phyloP scores from a whole-genome alignment of 768 basidiomycete genomes.

The Lactarius quietus region DNA sequence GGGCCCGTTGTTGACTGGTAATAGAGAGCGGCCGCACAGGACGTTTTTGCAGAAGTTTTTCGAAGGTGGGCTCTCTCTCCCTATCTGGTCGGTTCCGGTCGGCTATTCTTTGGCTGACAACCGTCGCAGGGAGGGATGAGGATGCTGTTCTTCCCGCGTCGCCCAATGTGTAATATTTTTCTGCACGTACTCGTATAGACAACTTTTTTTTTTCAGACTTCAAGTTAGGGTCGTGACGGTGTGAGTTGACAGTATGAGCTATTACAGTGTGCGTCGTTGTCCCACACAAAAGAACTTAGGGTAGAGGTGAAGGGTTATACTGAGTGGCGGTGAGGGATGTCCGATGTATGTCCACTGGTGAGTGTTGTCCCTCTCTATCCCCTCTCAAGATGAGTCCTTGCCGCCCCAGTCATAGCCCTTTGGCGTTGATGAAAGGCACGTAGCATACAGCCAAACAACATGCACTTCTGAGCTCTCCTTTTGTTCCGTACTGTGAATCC shows the following conservation, averaged over 20 bases:
- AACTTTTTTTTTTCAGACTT: slow-evolving; percentile 16
- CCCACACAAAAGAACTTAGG: background rate
- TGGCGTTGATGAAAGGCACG: slow-evolving; percentile 26
- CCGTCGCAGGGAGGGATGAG: slow-evolving; percentile 64
- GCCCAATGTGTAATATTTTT: slow-evolving; percentile 23
- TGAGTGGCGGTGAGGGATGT: background rate
- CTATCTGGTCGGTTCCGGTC: background rate
- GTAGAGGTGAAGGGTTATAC: background rate
- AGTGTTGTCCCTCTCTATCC: background rate
- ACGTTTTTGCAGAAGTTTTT: slow-evolving; percentile 84
- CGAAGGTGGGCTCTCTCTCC: slow-evolving; percentile 52
- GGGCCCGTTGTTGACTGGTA: slow-evolving; percentile 56
- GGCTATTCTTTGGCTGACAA: slow-evolving; percentile 1
- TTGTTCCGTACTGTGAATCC: background rate
- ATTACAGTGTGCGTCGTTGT: background rate
- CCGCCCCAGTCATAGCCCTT: slow-evolving; percentile 29
- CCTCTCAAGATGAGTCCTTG: slow-evolving; percentile 21
- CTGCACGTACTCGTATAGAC: slow-evolving; percentile 19
- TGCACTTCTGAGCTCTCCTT: slow-evolving; percentile 23
- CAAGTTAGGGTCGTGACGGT: background rate
- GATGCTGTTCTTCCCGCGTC: slow-evolving; percentile 57
- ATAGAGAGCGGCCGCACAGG: slow-evolving; percentile 43
- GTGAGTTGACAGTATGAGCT: background rate
- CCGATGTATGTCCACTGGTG: background rate
- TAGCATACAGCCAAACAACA: slow-evolving; percentile 28